Conservation (phyloP, 768 basidiomycete genomes). For the Gautieria morchelliformis region DNA sequence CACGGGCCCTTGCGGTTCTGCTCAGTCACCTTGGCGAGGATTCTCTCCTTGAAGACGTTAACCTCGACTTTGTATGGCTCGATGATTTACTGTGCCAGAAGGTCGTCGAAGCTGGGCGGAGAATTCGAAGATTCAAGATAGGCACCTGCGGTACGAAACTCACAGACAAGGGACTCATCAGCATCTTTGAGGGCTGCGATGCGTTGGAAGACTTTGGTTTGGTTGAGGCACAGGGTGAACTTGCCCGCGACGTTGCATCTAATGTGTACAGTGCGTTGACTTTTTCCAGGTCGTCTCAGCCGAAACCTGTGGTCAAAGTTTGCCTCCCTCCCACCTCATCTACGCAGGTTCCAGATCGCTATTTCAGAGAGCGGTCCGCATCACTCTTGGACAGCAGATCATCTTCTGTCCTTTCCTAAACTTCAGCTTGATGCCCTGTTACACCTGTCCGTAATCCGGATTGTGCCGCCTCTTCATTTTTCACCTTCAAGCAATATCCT, state of each 20-base stretch:
- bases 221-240: constrained; percentile 29
- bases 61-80: constrained; percentile 29
- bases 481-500: constrained; percentile 11
- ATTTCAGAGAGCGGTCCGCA: constrained; percentile 25
- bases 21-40: constrained; percentile 20
- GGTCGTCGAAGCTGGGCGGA: constrained; percentile 23
- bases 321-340: constrained; percentile 15
- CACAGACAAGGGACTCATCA: constrained; percentile 24
- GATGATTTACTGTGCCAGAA: constrained; percentile 29
- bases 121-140: constrained; percentile 22
- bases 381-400: constrained; percentile 33
- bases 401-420: constrained; percentile 24
- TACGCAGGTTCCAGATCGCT: constrained; percentile 20
- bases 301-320: constrained; percentile 28
- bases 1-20: constrained; percentile 21
- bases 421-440: constrained; percentile 20
- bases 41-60: constrained; percentile 24
- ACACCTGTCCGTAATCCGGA: constrained; percentile 21
- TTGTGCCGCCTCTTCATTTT: constrained; percentile 16
- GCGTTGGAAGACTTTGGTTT: constrained; percentile 23
- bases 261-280: neutral
- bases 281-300: constrained; percentile 23
- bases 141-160: constrained; percentile 30
- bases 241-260: neutral
- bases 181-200: constrained; percentile 27